Base-by-base conservation (phyloP, 106 monocot species). In the Xerophyta viscosa region DNA sequence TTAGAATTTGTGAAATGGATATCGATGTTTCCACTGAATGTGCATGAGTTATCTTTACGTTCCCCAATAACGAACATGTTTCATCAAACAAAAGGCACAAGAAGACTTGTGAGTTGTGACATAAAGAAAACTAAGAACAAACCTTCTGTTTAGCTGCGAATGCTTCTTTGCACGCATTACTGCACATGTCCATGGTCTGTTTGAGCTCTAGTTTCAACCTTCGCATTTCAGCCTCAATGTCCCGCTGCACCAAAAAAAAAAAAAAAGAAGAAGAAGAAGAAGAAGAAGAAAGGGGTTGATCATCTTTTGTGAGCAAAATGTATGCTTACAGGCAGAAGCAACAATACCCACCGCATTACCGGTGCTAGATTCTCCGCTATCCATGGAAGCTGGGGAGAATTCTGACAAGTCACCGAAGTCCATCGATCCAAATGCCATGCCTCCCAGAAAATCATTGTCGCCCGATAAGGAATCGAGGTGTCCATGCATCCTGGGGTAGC, bases 101-200 rank as follows among this genome's bases (percentile, higher is more conserved):
- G n/a, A n/a, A n/a, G n/a, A n/a, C n/a, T n/a, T n/a, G n/a, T n/a
- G n/a, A n/a, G n/a, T n/a, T n/a, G n/a, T n/a, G n/a, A n/a, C 18
- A 0, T 25, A 9, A 1, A 15, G 41, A 4, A 14, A 37, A 6
- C 31, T 2, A 3, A 3, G n/a, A 19, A 25, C 30, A 25, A 29
- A 72, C 72, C 72, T 72, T 65, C 21, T 72, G 52, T 47, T 72
- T 50, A 33, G 72, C 65, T 44, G 51, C 50, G 31, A 72, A 46
- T 31, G 65, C 72, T 60, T 72, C 65, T 46, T 65, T 72, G 59
- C 65, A 72, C 31, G 65, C 72, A 6, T 37, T 52, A 53, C 39
- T 72, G 59, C 66, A 72, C 72, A 72, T 65, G 30, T 65, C 72
- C 65, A 72, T 65, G 5, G 65, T 72, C 30, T 72, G 65, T 41